Conservation (phyloP, 2,329 filamentous ascomycete species). For the Bretziella fagacearum region DNA sequence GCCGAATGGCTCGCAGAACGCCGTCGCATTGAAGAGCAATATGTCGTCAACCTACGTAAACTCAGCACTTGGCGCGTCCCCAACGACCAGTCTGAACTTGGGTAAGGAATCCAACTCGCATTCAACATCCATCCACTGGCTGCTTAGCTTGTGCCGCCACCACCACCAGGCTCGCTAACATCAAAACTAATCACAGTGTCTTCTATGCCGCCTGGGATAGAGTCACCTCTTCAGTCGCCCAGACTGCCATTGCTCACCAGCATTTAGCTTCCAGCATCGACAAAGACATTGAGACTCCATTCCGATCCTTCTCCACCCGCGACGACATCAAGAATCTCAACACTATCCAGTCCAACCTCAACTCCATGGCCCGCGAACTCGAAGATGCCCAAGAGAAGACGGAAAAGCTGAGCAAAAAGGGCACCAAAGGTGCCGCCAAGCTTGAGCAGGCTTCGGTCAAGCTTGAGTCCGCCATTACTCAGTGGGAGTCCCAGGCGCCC, state of each 20-base stretch:
- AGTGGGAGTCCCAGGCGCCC: slow-evolving; percentile 90
- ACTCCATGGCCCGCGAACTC: slow-evolving; percentile 66
- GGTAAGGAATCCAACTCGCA: slow-evolving; percentile 41
- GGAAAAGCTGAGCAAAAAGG: slow-evolving; percentile 71
- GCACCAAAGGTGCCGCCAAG: slow-evolving; percentile 58
- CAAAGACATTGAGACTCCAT: slow-evolving; percentile 67
- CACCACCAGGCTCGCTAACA: neutral
- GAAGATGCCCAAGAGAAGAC: slow-evolving; percentile 69
- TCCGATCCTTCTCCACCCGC: slow-evolving; percentile 56
- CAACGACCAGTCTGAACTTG: slow-evolving; percentile 64
- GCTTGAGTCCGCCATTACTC: slow-evolving; percentile 59
- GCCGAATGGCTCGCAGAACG: slow-evolving; percentile 98
- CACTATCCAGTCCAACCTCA: slow-evolving; percentile 66
- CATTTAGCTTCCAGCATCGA: slow-evolving; percentile 68
- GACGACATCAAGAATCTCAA: slow-evolving; percentile 69
- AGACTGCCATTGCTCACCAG: slow-evolving; percentile 69
- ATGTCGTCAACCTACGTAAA: slow-evolving; percentile 66
- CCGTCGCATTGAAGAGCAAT: slow-evolving; percentile 77
- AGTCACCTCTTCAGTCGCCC: slow-evolving; percentile 62
- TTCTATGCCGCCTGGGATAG: slow-evolving; percentile 85
- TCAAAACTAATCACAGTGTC: slow-evolving; percentile 38
- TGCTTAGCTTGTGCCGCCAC: neutral
- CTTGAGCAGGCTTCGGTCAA: slow-evolving; percentile 55
- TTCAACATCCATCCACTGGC: neutral
- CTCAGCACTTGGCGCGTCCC: slow-evolving; percentile 58